Evolutionary conservation across 2,329 filamentous ascomycete genomes (phyloP), one percentile per base, ranked within the genome.

Genomic region (Capronia coronata): DNA sequence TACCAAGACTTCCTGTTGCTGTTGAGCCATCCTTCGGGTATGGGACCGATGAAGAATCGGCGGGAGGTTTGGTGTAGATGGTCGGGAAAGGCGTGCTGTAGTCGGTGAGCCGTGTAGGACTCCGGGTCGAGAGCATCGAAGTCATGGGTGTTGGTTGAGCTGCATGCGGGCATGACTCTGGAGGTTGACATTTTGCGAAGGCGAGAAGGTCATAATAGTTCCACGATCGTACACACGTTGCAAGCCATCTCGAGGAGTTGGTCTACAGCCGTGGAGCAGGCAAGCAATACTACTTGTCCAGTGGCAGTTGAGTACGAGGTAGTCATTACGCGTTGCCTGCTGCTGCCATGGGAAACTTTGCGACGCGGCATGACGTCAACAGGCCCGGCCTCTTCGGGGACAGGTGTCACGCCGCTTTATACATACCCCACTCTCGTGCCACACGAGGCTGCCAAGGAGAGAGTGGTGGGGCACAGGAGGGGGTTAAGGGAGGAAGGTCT

Each of bases 1-100:
- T 82, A 83, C 80, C 80, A 83, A 50, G 77, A 74, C 59, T 79
- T 80, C 45, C 79, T 72, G 63, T 83, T 77, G 52, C 74, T 77
- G 58, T 77, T 78, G 46, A 83, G 70, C 80, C 80, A 84, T 49
- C 77, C 79, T 59, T 79, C 76, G 38, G 80, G 80, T 29, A 83
- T 79, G 29, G 80, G 80, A 1, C 80, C 80, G 51, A 84, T 80
- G 65, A 84, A 84, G 65, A 76, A 77, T 47, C 80, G 76, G 47
- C 76, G 72, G 44, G 73, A 78, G 5, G 80, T 83, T 57, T 80
- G 67, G 65, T 83, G 74, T 34, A 84, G 66, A 61, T 84, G 80
- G 51, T 78, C 73, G 19, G 78, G 72, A 37, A 76, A 79, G 42
- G 78, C 76, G 71, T 84, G 77, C 68, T 78, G 74, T 64, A 80